Conservation (phyloP, 371 early-diverging fungal species). For the Mucor mucedo region DNA sequence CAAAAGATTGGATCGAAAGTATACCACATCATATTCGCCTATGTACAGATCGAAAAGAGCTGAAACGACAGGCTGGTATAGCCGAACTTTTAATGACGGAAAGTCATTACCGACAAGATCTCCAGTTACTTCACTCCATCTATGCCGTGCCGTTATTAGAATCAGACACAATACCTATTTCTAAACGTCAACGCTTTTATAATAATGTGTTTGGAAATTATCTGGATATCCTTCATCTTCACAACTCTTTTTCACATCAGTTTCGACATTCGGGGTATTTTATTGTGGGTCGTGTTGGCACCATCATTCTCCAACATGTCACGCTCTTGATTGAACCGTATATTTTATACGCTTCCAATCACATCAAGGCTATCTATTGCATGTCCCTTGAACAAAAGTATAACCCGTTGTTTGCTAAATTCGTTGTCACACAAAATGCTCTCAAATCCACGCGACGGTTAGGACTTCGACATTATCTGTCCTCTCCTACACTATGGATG, state of each 20-base stretch:
- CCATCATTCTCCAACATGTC: slow-evolving; percentile 23
- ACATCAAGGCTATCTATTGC: slow-evolving; percentile 21
- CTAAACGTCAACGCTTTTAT: slow-evolving; percentile 30
- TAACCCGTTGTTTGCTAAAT: slow-evolving; percentile 28
- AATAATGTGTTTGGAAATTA: slow-evolving; percentile 44
- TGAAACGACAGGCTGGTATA: slow-evolving; percentile 45
- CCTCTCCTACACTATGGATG: slow-evolving; percentile 41
- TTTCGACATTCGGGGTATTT: slow-evolving; percentile 24
- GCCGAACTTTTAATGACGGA: slow-evolving; percentile 41
- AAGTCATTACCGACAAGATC: slow-evolving; percentile 35
- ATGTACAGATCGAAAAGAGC: slow-evolving; percentile 25
- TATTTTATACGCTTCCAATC: slow-evolving; percentile 25
- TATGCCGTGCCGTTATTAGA: slow-evolving; percentile 42
- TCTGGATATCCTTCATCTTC: slow-evolving; percentile 24
- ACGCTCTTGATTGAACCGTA: slow-evolving; percentile 29
- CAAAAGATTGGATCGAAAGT: slow-evolving; percentile 29
- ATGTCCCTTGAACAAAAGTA: slow-evolving; percentile 26
- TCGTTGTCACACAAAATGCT: slow-evolving; percentile 29
- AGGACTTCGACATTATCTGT: slow-evolving; percentile 41
- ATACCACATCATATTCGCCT: slow-evolving; percentile 26
- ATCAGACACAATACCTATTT: slow-evolving; percentile 6
- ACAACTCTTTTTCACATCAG: slow-evolving; percentile 25
- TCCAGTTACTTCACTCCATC: slow-evolving; percentile 31
- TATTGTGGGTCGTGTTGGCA: slow-evolving; percentile 23
- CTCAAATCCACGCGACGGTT: slow-evolving; percentile 32